Conservation (phyloP, 78 protist genomes). For the Guillardia theta region DNA sequence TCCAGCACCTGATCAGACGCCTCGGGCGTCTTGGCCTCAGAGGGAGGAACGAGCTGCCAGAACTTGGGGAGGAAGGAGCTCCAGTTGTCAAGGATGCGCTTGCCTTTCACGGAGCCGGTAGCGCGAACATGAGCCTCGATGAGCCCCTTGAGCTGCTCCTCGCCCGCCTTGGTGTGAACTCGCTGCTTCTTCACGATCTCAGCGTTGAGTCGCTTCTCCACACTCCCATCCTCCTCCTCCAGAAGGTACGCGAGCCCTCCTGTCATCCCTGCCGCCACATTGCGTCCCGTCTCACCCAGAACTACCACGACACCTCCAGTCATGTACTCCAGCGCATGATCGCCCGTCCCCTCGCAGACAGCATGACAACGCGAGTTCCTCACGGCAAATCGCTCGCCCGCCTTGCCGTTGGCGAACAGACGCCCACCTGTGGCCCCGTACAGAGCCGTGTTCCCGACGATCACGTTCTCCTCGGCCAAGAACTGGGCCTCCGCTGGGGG, state of each 20-base stretch:
- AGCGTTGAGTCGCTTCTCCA: not conserved
- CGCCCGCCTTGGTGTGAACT: constrained; percentile 47
- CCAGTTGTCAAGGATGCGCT: constrained; percentile 12
- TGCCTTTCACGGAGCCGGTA: not conserved
- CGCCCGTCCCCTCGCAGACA: constrained; percentile 87
- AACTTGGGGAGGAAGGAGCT: not conserved
- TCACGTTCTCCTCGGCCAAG: constrained; percentile 34
- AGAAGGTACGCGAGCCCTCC: constrained; percentile 76
- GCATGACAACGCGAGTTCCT: constrained; percentile 74
- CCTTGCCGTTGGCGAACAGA: constrained; percentile 69
- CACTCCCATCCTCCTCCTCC: not conserved
- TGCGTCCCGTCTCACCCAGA: constrained; percentile 75
- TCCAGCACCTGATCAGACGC: too few relatives aligned
- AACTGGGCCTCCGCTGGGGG: constrained; percentile 48
- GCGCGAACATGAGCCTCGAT: not conserved
- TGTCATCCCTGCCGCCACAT: constrained; percentile 89
- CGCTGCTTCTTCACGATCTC: constrained; percentile 13
- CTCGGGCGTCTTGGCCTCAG: not conserved
- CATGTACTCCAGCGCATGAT: constrained; percentile 92
- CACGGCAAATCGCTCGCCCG: constrained; percentile 88
- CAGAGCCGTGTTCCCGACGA: constrained; percentile 82
- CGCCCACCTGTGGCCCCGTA: constrained; percentile 86
- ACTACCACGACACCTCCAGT: constrained; percentile 82
- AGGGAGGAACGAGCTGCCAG: constrained; percentile 30
- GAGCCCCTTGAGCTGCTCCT: not conserved